Percentiles rank a stretch among this genome's conserved stretches.
Evolutionary conservation across 148 eudicot species (phyloP).

Genomic region (Nepenthes mirabilis): DNA sequence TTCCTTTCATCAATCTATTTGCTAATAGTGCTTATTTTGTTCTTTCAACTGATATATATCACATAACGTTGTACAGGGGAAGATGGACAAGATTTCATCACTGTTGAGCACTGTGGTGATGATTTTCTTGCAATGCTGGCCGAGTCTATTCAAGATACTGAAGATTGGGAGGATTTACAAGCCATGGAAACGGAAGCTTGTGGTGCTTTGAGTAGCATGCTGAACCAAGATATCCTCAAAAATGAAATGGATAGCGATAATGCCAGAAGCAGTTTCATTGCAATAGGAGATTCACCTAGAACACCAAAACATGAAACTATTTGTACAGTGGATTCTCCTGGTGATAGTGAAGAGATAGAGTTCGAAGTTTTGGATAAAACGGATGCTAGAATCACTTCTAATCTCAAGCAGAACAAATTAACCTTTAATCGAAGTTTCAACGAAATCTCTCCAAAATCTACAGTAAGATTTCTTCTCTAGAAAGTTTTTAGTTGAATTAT

Average conservation of each 20-base stretch:
- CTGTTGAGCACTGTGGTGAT: constrained; percentile 93
- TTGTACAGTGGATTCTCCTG: constrained; percentile 55
- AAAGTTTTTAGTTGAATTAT: background rate
- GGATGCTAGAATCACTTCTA: constrained; percentile 1
- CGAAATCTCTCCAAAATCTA: too few species aligned
- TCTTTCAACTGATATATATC: too few species aligned
- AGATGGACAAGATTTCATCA: constrained; percentile 80
- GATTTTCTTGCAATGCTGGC: constrained; percentile 83
- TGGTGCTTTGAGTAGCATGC: constrained; percentile 52
- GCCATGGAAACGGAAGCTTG: constrained; percentile 88
- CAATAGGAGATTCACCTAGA: constrained; percentile 42
- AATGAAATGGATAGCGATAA: constrained; percentile 15
- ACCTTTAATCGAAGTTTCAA: too few species aligned
- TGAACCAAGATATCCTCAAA: constrained; percentile 31
- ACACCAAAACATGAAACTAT: constrained; percentile 20
- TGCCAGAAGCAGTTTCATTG: constrained; percentile 18
- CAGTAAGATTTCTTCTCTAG: too few species aligned
- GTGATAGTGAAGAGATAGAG: constrained; percentile 44
- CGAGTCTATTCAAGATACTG: constrained; percentile 64
- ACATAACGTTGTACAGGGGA: constrained; percentile 35
- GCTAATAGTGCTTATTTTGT: too few species aligned
- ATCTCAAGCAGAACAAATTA: background rate
- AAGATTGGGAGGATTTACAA: constrained; percentile 96
- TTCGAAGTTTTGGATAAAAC: constrained; percentile 12
- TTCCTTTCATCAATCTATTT: too few species aligned